phyloP scores from a whole-genome alignment of 2,329 filamentous ascomycete species.

The Curvularia spicifera region DNA sequence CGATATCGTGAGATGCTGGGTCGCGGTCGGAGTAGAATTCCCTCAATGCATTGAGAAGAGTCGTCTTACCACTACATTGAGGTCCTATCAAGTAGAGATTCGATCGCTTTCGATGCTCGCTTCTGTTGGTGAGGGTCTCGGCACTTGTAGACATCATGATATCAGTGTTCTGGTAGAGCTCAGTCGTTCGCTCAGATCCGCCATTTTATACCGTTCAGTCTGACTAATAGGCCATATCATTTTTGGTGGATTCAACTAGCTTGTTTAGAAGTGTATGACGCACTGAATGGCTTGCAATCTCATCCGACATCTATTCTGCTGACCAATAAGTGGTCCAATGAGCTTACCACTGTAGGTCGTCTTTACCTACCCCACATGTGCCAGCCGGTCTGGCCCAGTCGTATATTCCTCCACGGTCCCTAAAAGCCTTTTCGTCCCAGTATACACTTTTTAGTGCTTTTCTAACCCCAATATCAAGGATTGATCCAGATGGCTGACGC shows the following conservation, averaged over 20 bases:
- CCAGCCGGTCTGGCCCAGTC: constrained; percentile 13
- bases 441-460: constrained; percentile 5
- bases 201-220: background rate
- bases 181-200: background rate
- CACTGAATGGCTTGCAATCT: background rate
- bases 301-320: background rate
- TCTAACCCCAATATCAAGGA: constrained; percentile 7
- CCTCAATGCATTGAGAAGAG: constrained; percentile 5
- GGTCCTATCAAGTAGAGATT: constrained; percentile 7
- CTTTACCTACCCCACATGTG: constrained; percentile 3
- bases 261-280: background rate
- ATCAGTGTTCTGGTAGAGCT: background rate
- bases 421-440: constrained; percentile 13
- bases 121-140: background rate
- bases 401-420: constrained; percentile 8
- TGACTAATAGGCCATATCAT: background rate
- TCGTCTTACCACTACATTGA: constrained; percentile 8
- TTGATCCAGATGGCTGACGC: background rate
- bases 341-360: constrained; percentile 15
- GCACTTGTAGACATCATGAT: background rate
- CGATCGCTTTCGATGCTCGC: background rate
- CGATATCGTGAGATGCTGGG: constrained; percentile 2
- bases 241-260: background rate
- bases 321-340: background rate
- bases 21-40: constrained; percentile 3